Conservation (phyloP, 495 filamentous ascomycete species). For the Penicillium atrosanguineum region DNA sequence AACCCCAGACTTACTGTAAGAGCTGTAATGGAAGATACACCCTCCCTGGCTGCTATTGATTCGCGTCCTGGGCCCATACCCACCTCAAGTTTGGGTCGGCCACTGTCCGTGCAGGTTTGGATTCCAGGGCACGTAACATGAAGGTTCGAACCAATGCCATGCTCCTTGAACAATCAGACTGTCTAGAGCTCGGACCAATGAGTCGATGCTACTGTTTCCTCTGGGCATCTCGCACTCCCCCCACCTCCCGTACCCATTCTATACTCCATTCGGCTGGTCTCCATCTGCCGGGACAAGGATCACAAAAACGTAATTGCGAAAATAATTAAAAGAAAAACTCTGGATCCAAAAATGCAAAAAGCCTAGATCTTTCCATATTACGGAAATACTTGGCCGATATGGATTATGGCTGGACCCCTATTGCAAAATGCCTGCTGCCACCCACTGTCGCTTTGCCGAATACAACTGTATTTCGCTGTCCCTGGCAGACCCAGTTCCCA, state of each 20-base stretch:
- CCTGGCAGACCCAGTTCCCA: constrained; percentile 34
- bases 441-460: constrained; percentile 25
- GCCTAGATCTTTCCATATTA: constrained; percentile 2
- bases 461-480: constrained; percentile 28
- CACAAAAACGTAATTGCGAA: constrained; percentile 9
- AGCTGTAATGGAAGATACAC: constrained; percentile 31
- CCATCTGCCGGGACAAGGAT: constrained; percentile 12
- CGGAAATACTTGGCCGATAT: constrained; percentile 7
- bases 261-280: neutral
- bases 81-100: constrained; percentile 11
- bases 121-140: constrained; percentile 34
- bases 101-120: constrained; percentile 32
- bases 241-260: neutral
- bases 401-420: constrained; percentile 29
- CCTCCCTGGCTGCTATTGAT: constrained; percentile 10
- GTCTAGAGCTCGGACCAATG: constrained; percentile 20
- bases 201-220: constrained; percentile 31
- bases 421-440: constrained; percentile 29
- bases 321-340: constrained; percentile 1
- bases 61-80: constrained; percentile 7
- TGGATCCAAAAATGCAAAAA: constrained; percentile 2
- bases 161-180: constrained; percentile 32
- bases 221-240: constrained; percentile 12
- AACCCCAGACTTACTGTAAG: constrained; percentile 40
- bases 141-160: constrained; percentile 31